Base-by-base conservation (phyloP, 2,329 filamentous ascomycete species). In the Aspergillus udagawae region DNA sequence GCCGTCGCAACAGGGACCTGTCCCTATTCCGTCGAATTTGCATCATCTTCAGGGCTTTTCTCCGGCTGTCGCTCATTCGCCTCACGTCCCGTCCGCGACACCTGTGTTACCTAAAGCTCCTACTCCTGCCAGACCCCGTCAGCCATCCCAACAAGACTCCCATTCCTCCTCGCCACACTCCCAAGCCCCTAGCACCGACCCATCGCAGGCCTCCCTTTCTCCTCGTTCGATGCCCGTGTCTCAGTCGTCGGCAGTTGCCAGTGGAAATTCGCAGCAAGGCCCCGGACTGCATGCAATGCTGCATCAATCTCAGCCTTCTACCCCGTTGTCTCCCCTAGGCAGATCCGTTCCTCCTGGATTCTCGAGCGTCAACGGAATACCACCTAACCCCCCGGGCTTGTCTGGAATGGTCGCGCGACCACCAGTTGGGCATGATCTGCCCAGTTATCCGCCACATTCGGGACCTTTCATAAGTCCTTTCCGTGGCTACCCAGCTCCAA, bases 41-140 rank as follows among this genome's bases (percentile, higher is more conserved):
- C 77, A 79, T 50, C 75, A 80, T 42, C 80, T 84, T 63, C 80
- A 83, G 56, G 81, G 78, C 23, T 74, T 23, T 23, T 47, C 76
- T 32, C 75, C 77, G 17, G 77, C 56, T 20, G 63, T 76, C 58
- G 82, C 88, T 62, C 85, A 86, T 50, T 97, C 93, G 17, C 93
- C 93, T 7, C 90, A 91, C 70, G 83, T 93, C 52, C 79, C 88
- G 28, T 81, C 91, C 59, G 89, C 90, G 9, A 94, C 90, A 35
- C 93, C 94, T 7, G 87, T 86, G 27, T 77, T 96, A 49, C 87
- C 92, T 12, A 96, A 96, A 72, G 87, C 87, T 21, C 86, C 91
- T 4, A 92, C 90, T 12, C 90, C 92, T 8, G 88, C 86, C 62
- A 88, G 89, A 60, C 83, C 86, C 41, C 86, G 91, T 55, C 90